These are phyloP conservation scores for Cordyceps tenuipes DNA, from an alignment of 2,329 filamentous ascomycete genomes.

Conservation along the genomic window DNA sequence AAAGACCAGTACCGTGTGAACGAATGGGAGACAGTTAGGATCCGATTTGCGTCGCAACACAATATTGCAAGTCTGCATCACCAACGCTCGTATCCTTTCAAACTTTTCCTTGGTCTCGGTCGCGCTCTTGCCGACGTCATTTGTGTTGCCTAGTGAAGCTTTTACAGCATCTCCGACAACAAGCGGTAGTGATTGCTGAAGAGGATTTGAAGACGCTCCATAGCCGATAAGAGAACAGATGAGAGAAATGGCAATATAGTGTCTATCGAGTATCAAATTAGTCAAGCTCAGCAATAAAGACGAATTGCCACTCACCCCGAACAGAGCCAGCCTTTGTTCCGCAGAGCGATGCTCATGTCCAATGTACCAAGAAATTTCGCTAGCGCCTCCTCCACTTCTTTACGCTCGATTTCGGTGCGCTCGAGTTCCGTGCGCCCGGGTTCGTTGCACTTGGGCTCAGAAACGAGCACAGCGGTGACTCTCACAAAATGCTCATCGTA, in stretches of 20 bases:
- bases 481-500: constrained; percentile 53
- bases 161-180: constrained; percentile 13
- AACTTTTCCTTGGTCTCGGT: constrained; percentile 20
- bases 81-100: constrained; percentile 31
- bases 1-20: constrained; percentile 56
- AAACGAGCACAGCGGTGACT: constrained; percentile 57
- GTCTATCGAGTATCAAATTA: neutral
- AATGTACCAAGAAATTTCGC: constrained; percentile 45
- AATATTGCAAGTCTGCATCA: constrained; percentile 35
- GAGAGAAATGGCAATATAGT: constrained; percentile 23
- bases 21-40: constrained; percentile 50
- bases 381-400: constrained; percentile 30
- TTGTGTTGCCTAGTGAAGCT: neutral
- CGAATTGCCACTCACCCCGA: constrained; percentile 26
- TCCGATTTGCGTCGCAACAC: constrained; percentile 47
- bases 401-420: constrained; percentile 28
- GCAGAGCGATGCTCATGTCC: constrained; percentile 46
- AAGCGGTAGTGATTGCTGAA: constrained; percentile 23
- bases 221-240: constrained; percentile 27
- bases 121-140: neutral
- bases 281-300: neutral
- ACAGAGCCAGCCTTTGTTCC: constrained; percentile 43
- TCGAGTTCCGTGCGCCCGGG: constrained; percentile 27
- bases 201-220: constrained; percentile 33
- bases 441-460: constrained; percentile 35